These are phyloP conservation scores for Mariannaea sp. DNA, from an alignment of 2,329 filamentous ascomycete genomes.

Conservation along the genomic window DNA sequence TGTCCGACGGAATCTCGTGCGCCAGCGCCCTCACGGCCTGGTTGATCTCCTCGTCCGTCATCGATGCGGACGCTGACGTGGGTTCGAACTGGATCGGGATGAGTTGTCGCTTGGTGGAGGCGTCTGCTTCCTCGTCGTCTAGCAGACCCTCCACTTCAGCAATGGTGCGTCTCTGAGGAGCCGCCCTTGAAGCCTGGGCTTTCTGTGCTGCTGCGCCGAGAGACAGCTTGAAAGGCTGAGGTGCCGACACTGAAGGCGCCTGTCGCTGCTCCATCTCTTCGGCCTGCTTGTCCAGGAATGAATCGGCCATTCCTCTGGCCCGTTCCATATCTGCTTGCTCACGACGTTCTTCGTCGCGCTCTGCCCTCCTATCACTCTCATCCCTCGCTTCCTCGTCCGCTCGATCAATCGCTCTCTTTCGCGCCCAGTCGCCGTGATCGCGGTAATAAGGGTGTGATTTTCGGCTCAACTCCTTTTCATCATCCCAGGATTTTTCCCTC, in stretches of 20 bases:
- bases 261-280: slow-evolving; percentile 68
- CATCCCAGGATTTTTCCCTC: slow-evolving; percentile 75
- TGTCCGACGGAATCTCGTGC: slow-evolving; percentile 86
- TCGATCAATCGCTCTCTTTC: slow-evolving; percentile 76
- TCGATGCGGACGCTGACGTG: slow-evolving; percentile 61
- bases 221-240: slow-evolving; percentile 88
- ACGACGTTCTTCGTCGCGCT: slow-evolving; percentile 74
- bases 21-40: slow-evolving; percentile 82
- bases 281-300: slow-evolving; percentile 84
- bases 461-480: slow-evolving; percentile 78
- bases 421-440: slow-evolving; percentile 82
- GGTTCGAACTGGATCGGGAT: slow-evolving; percentile 84
- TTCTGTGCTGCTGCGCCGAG: slow-evolving; percentile 86
- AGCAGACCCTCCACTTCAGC: slow-evolving; percentile 93
- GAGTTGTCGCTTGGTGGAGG: slow-evolving; percentile 72
- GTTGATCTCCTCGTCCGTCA: slow-evolving; percentile 85
- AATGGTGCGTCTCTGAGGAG: slow-evolving; percentile 73
- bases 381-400: slow-evolving; percentile 77
- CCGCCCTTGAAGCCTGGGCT: slow-evolving; percentile 59
- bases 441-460: slow-evolving; percentile 83
- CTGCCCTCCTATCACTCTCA: slow-evolving; percentile 78
- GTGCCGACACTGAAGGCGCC: slow-evolving; percentile 53
- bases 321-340: slow-evolving; percentile 75
- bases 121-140: slow-evolving; percentile 89
- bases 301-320: slow-evolving; percentile 83